Conservation (phyloP, 208 protist species). For the Crithidia brevicula region DNA sequence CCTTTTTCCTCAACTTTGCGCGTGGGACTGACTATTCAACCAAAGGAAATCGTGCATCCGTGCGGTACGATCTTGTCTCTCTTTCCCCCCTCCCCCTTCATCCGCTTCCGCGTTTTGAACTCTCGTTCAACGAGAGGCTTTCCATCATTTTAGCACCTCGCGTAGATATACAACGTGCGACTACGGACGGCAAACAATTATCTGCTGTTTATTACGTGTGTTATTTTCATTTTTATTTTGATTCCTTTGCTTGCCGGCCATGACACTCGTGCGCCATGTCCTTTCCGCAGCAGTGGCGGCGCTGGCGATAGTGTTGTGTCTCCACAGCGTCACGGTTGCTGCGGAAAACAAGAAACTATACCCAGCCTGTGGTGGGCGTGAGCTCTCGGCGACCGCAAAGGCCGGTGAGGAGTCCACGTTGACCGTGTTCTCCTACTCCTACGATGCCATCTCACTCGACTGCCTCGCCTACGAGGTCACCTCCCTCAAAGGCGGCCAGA, state of each 20-base stretch:
- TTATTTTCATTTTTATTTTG: constrained; percentile 16
- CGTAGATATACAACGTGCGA: too few species aligned
- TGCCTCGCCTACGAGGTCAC: constrained; percentile 77
- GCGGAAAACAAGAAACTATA: constrained; percentile 46
- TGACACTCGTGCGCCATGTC: constrained; percentile 1
- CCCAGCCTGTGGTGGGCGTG: constrained; percentile 48
- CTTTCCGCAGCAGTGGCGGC: neutral
- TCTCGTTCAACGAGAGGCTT: too few species aligned
- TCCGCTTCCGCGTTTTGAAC: too few species aligned
- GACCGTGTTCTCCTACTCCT: constrained; percentile 5
- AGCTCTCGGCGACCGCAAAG: constrained; percentile 22
- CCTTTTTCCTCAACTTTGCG: too few species aligned
- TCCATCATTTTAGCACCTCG: too few species aligned
- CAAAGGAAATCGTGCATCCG: too few species aligned
- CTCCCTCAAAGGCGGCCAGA: constrained; percentile 38
- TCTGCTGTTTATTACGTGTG: neutral
- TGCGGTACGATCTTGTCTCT: too few species aligned
- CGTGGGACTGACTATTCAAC: too few species aligned
- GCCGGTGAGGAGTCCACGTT: constrained; percentile 31
- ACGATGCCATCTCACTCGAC: constrained; percentile 30
- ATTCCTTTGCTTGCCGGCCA: neutral
- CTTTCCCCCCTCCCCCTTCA: too few species aligned
- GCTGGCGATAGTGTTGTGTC: constrained; percentile 26
- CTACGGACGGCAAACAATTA: too few species aligned
- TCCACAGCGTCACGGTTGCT: neutral